Base-by-base conservation (phyloP, 352 stramenopile genomes). In the Pythium biforme region DNA sequence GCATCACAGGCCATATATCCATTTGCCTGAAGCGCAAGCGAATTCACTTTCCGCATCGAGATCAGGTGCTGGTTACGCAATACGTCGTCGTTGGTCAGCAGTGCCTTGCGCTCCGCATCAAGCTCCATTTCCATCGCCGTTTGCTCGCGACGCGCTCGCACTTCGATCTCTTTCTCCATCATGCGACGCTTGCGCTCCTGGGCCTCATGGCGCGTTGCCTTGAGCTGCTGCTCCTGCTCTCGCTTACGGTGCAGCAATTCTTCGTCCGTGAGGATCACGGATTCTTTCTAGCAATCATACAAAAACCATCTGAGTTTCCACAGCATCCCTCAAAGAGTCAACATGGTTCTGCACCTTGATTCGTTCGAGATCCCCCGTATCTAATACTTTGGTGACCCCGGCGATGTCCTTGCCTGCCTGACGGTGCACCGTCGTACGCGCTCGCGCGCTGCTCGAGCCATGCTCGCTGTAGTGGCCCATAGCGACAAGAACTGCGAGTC, bases 121-220 rank as follows among this genome's bases (percentile, higher is more conserved):
- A 90, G 62, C 55, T 93, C 81, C 71, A 88, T 75, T 48, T 91
- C 79, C 60, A 90, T 80, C 17, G 80, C 79, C 12, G 79, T 82
- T 55, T 91, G 76, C 55, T 93, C 84, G 6, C 84, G 77, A 12
- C 80, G 68, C 7, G 72, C 75, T 26, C 80, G 81, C 39, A 91
- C 82, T 64, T 76, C 67, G 12, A 89, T 60, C 62, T 91, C 81
- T 55, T 93, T 91, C 56, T 93, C 79, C 69, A 90, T 76, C 81
- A 93, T 91, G 22, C 70, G 72, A 2, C 71, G 75, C 65, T 93
- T 93, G 20, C 80, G 80, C 39, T 91, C 80, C 34, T 90, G 66
- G 0, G 81, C 79, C 27, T 86, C 79, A 23, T 88, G 73, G 3
- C 82, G 69, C 25, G 83, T 68, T 8, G 58, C 79, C 19, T 72